Evolutionary conservation across 106 monocot species (phyloP).

Genomic region (Cymbidium sinense): DNA sequence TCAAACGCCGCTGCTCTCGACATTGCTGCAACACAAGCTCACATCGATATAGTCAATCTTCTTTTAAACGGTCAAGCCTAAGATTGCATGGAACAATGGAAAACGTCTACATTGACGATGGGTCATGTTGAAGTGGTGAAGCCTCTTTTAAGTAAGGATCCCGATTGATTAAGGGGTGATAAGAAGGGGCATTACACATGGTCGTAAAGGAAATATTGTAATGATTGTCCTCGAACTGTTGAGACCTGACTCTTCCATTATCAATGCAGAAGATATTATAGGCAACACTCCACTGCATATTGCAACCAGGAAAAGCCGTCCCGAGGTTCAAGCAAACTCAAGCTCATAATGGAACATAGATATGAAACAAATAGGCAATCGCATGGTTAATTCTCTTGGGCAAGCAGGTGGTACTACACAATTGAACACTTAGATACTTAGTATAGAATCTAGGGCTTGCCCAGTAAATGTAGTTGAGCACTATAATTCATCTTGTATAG

Average conservation of each 20-base stretch:
- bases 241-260: conserved; percentile 44
- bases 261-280: conserved; percentile 58
- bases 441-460: too few species aligned
- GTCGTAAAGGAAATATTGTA: conserved; percentile 78
- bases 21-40: conserved; percentile 80
- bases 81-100: conserved; percentile 74
- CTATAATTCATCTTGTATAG: too few species aligned
- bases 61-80: conserved; percentile 68
- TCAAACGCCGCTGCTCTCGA: conserved; percentile 74
- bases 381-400: too few species aligned
- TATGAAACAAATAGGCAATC: too few species aligned
- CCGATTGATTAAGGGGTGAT: conserved; percentile 43
- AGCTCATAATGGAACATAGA: too few species aligned
- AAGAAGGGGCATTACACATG: conserved; percentile 94
- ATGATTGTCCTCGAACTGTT: conserved; percentile 57
- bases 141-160: conserved; percentile 56
- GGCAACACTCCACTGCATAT: conserved; percentile 82
- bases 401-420: too few species aligned
- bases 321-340: too few species aligned
- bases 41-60: conserved; percentile 67
- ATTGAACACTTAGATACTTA: too few species aligned
- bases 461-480: too few species aligned
- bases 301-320: conserved; percentile 62
- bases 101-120: conserved; percentile 76
- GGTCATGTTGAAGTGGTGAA: too few species aligned